Percentiles rank a stretch among this genome's conserved stretches.
phyloP scores from a whole-genome alignment of 2,329 filamentous ascomycete species.

The Fusarium clavum region DNA sequence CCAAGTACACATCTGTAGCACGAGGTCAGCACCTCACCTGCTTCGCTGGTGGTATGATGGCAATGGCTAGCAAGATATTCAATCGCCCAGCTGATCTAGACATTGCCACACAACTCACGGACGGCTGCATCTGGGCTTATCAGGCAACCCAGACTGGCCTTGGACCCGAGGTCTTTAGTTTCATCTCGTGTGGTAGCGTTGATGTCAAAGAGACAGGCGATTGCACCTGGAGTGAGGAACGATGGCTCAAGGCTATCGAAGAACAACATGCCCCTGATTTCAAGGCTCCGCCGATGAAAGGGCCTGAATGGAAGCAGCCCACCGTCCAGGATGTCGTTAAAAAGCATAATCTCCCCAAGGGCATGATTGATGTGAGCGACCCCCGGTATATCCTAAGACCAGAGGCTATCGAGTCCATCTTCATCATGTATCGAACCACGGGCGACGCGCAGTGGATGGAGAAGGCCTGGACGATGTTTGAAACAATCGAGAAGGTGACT shows the following conservation, averaged over 20 bases:
- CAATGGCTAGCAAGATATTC: constrained; percentile 70
- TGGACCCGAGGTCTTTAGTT: constrained; percentile 68
- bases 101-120: constrained; percentile 68
- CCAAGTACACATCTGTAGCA: constrained; percentile 50
- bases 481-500: constrained; percentile 70
- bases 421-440: constrained; percentile 80
- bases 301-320: constrained; percentile 42
- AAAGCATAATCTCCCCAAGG: constrained; percentile 58
- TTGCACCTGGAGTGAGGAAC: constrained; percentile 49
- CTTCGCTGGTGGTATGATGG: constrained; percentile 76
- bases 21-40: constrained; percentile 70
- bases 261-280: constrained; percentile 44
- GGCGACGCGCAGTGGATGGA: constrained; percentile 73
- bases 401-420: constrained; percentile 84
- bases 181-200: constrained; percentile 56
- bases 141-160: constrained; percentile 67
- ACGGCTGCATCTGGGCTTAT: constrained; percentile 74
- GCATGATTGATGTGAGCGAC: constrained; percentile 67
- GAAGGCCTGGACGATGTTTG: constrained; percentile 81
- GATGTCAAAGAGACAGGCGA: constrained; percentile 47
- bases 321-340: constrained; percentile 41
- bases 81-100: constrained; percentile 65
- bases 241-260: constrained; percentile 47
- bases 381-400: constrained; percentile 75
- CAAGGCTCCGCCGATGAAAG: constrained; percentile 36